These are phyloP conservation scores for Akanthomyces muscarius DNA, from an alignment of 2,329 filamentous ascomycete genomes.

Conservation along the genomic window DNA sequence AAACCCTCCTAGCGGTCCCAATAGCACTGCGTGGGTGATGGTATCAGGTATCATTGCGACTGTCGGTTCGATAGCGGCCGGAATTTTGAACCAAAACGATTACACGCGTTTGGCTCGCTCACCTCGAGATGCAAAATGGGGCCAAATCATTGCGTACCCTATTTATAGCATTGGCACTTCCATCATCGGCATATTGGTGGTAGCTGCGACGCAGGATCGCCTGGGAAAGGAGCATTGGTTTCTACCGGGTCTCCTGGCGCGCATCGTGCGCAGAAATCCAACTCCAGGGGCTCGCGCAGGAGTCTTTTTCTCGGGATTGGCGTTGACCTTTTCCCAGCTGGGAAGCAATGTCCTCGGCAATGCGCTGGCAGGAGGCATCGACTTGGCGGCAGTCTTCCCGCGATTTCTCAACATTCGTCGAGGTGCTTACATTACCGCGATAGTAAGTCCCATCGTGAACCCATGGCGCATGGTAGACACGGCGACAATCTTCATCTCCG, in stretches of 20 bases:
- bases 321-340: slow-evolving; percentile 34
- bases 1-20: slow-evolving; percentile 27
- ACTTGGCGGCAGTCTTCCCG: slow-evolving; percentile 36
- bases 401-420: slow-evolving; percentile 36
- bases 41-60: slow-evolving; percentile 35
- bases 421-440: slow-evolving; percentile 34
- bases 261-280: slow-evolving; percentile 28
- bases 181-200: slow-evolving; percentile 39
- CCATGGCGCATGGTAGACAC: slow-evolving; percentile 37
- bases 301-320: slow-evolving; percentile 36
- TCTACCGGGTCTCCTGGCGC: slow-evolving; percentile 33
- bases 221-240: slow-evolving; percentile 37
- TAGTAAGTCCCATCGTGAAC: slow-evolving; percentile 35
- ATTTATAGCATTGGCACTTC: slow-evolving; percentile 34
- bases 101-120: slow-evolving; percentile 33
- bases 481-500: slow-evolving; percentile 34
- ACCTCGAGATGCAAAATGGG: slow-evolving; percentile 32
- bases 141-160: slow-evolving; percentile 34
- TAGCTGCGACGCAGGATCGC: slow-evolving; percentile 35
- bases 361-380: slow-evolving; percentile 36
- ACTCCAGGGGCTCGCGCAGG: slow-evolving; percentile 33
- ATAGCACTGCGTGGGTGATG: slow-evolving; percentile 35
- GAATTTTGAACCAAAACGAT: slow-evolving; percentile 38
- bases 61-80: slow-evolving; percentile 35
- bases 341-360: slow-evolving; percentile 37